Evolutionary conservation across 805 yeast genomes (phyloP).

Genomic region (Candida sonorensis): DNA sequence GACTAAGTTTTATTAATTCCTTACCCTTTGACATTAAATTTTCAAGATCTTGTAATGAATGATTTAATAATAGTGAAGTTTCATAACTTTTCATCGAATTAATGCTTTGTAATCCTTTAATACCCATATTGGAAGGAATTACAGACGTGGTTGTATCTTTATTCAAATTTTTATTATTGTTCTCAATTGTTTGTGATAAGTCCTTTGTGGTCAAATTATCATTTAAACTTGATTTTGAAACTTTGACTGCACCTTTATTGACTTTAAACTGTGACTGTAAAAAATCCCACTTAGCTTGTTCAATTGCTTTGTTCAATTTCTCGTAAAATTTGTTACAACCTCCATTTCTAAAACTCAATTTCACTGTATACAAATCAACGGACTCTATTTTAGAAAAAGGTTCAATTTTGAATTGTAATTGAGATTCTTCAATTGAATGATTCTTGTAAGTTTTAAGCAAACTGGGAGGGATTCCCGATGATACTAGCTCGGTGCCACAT

Average conservation of each 20-base stretch:
- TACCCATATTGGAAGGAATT: slow-evolving; percentile 50
- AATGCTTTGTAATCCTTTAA: slow-evolving; percentile 58
- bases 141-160: too few relatives aligned
- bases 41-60: slow-evolving; percentile 71
- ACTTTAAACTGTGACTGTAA: slow-evolving; percentile 16
- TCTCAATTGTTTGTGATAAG: not conserved
- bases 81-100: slow-evolving; percentile 48
- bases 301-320: slow-evolving; percentile 38
- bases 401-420: slow-evolving; percentile 9
- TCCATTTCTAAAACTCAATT: slow-evolving; percentile 68
- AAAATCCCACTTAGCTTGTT: slow-evolving; percentile 42
- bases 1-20: slow-evolving; percentile 56
- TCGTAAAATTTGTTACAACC: slow-evolving; percentile 53
- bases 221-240: slow-evolving; percentile 3
- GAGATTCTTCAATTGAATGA: not conserved
- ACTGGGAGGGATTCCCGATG: slow-evolving; percentile 18
- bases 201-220: slow-evolving; percentile 1
- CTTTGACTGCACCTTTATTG: slow-evolving; percentile 29
- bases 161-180: not conserved
- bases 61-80: slow-evolving; percentile 54
- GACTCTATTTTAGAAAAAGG: slow-evolving; percentile 8
- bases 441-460: slow-evolving; percentile 1
- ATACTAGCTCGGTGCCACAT: slow-evolving; percentile 58
- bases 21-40: slow-evolving; percentile 72
- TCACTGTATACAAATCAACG: slow-evolving; percentile 34